Conservation (phyloP, 2,329 filamentous ascomycete species). For the Alternaria ethzedia region DNA sequence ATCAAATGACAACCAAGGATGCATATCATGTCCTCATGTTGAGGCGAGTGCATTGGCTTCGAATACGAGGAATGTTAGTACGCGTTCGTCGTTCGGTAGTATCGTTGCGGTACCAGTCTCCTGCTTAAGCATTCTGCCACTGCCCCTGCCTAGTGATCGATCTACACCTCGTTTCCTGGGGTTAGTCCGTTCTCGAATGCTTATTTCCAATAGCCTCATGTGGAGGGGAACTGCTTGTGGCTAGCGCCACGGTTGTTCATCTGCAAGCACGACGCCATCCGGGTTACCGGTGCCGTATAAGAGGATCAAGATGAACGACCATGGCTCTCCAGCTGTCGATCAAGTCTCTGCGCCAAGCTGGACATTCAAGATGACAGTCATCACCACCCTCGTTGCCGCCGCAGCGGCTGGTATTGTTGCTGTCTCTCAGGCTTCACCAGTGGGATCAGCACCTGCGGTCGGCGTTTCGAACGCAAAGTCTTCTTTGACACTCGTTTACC, state of each 20-base stretch:
- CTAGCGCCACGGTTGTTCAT: constrained; percentile 23
- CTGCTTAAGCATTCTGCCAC: constrained; percentile 21
- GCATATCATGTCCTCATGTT: neutral
- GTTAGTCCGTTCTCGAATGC: constrained; percentile 29
- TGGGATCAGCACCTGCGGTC: constrained; percentile 16
- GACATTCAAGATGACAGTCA: constrained; percentile 26
- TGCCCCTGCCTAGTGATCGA: constrained; percentile 35
- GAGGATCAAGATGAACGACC: constrained; percentile 2
- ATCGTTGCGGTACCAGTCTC: neutral
- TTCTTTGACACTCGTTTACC: constrained; percentile 59
- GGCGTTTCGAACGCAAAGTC: constrained; percentile 42
- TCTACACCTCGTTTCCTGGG: constrained; percentile 32
- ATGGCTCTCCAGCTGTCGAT: neutral
- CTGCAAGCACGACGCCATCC: constrained; percentile 24
- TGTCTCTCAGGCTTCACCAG: constrained; percentile 25
- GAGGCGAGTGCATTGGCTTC: neutral
- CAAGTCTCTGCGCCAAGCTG: neutral
- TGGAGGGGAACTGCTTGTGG: constrained; percentile 20
- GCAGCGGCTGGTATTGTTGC: constrained; percentile 24
- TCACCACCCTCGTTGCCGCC: constrained; percentile 31
- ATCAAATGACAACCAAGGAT: neutral
- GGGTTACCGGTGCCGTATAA: constrained; percentile 37
- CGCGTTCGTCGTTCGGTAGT: neutral
- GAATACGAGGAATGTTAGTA: neutral
- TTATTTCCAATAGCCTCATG: constrained; percentile 32